These are phyloP conservation scores for Colletotrichum trifolii DNA, from an alignment of 2,329 filamentous ascomycete species.

Conservation along the genomic window DNA sequence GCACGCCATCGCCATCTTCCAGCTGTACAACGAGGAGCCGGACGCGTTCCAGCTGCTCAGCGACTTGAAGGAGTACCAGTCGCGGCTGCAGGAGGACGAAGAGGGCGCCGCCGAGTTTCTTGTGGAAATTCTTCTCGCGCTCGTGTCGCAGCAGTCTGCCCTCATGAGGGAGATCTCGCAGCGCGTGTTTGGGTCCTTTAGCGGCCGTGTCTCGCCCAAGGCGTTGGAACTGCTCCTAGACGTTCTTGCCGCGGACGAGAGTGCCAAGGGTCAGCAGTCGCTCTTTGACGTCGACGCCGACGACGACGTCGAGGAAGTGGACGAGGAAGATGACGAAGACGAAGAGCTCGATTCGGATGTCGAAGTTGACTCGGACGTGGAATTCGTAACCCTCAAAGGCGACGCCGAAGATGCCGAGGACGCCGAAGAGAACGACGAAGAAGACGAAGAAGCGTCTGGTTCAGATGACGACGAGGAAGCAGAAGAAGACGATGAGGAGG, in stretches of 20 bases:
- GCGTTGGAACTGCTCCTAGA: conserved; percentile 75
- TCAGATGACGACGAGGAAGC: conserved; percentile 54
- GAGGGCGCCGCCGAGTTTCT: conserved; percentile 74
- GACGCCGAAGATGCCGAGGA: conserved; percentile 56
- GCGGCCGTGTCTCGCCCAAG: conserved; percentile 76
- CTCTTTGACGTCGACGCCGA: conserved; percentile 76
- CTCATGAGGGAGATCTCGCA: conserved; percentile 88
- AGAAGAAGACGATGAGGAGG: conserved; percentile 54
- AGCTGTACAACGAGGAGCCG: conserved; percentile 89
- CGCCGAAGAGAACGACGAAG: conserved; percentile 56
- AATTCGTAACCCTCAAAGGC: conserved; percentile 56
- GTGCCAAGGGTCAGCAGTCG: conserved; percentile 82
- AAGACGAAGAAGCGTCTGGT: conserved; percentile 56
- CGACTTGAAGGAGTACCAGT: conserved; percentile 82
- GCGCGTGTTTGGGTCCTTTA: conserved; percentile 88
- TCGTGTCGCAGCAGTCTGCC: conserved; percentile 85
- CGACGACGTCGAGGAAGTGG: conserved; percentile 51
- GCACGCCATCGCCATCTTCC: conserved; percentile 85
- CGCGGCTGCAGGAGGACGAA: conserved; percentile 69
- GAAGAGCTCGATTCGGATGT: conserved; percentile 56
- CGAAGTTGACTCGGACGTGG: conserved; percentile 62
- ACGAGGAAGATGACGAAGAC: conserved; percentile 55
- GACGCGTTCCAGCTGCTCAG: conserved; percentile 86
- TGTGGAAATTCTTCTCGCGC: conserved; percentile 89
- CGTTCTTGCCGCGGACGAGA: conserved; percentile 83